Evolutionary conservation across 768 basidiomycete genomes (phyloP).

Genomic region (Phanerodontia chrysosporium): DNA sequence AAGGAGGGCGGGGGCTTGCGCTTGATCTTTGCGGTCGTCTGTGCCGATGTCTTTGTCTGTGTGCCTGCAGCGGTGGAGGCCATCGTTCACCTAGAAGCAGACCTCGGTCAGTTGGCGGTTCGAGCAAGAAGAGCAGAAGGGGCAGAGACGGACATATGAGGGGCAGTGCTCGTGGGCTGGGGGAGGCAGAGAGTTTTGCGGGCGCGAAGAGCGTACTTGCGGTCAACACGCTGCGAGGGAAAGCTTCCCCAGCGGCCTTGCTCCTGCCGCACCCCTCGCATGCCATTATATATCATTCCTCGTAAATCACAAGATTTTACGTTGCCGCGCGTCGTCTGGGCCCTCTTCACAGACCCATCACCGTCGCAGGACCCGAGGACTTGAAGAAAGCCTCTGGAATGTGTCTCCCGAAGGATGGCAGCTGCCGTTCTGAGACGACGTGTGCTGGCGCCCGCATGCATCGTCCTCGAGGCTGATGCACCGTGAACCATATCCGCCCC

Average conservation of each 20-base stretch:
- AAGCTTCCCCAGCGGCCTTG: background rate
- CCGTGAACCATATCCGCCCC: background rate
- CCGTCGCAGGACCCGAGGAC: too few species aligned
- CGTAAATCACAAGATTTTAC: background rate
- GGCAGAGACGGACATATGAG: background rate
- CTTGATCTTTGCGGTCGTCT: slow-evolving; percentile 27
- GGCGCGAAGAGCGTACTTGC: background rate
- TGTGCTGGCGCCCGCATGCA: background rate
- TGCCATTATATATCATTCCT: background rate
- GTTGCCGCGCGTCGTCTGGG: background rate
- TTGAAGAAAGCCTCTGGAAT: too few species aligned
- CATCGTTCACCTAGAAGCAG: background rate
- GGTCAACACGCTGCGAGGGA: background rate
- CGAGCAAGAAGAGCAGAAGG: background rate
- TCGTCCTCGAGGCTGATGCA: background rate
- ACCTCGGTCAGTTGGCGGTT: background rate
- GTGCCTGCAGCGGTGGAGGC: background rate
- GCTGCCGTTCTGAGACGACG: background rate
- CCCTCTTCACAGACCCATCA: too few species aligned
- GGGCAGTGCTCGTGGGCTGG: background rate
- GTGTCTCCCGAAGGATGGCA: background rate
- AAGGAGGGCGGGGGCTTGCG: slow-evolving; percentile 58
- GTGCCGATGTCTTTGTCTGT: background rate
- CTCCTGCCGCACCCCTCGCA: background rate
- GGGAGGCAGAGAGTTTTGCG: background rate